Conservation (phyloP, 371 early-diverging fungal species). For the Globomyces sp. region DNA sequence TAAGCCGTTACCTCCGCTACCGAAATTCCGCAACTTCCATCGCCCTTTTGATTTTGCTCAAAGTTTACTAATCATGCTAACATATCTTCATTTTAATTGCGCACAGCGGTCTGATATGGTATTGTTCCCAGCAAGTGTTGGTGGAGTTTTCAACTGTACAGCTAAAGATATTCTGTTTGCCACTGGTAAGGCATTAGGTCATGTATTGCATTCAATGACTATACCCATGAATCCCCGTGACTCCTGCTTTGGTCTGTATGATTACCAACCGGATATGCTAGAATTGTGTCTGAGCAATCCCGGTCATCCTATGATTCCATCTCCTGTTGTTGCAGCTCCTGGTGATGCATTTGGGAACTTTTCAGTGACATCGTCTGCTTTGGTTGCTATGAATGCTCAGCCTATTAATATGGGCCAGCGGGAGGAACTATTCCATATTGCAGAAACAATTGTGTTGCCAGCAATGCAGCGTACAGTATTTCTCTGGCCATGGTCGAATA, state of each 20-base stretch:
- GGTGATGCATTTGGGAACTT: no score
- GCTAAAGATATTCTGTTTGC: not conserved
- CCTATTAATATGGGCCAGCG: no score
- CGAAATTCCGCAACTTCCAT: not conserved
- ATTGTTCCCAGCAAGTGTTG: not conserved
- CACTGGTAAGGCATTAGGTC: not conserved
- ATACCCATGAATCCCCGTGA: not conserved
- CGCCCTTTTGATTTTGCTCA: not conserved
- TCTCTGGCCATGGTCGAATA: no score
- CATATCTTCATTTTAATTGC: not conserved
- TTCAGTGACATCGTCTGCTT: no score
- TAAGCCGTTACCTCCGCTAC: not conserved
- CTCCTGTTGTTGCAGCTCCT: no score
- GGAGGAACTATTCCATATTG: no score
- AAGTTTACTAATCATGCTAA: not conserved
- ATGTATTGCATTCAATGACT: not conserved
- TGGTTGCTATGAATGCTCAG: no score
- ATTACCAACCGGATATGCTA: not conserved
- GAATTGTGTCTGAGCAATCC: no score
- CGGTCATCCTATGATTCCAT: no score
- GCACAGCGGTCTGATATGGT: not conserved
- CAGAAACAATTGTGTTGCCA: no score
- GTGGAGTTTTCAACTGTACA: not conserved
- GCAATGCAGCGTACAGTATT: no score
- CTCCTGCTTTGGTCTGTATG: conserved; percentile 3